Percentiles rank a stretch among this genome's conserved stretches.
These are phyloP conservation scores for Penicillium fimorum DNA, from an alignment of 495 filamentous ascomycete species.

Conservation along the genomic window DNA sequence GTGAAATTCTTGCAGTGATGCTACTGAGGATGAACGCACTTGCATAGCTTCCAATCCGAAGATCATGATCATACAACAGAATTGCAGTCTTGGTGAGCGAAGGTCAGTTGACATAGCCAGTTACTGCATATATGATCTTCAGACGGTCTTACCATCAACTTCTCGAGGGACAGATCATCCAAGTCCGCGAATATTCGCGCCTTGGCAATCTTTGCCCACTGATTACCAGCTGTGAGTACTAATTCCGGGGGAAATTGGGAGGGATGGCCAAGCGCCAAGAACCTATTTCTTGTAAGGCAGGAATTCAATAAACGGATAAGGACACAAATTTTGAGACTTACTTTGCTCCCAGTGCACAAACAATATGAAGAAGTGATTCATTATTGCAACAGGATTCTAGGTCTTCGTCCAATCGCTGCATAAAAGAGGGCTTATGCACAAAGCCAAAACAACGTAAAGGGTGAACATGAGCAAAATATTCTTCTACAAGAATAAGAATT, in stretches of 20 bases:
- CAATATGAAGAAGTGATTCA: constrained; percentile 23
- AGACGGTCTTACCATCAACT: constrained; percentile 20
- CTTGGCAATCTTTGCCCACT: constrained; percentile 28
- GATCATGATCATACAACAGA: constrained; percentile 26
- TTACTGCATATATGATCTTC: neutral
- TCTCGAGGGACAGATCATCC: constrained; percentile 24
- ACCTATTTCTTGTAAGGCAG: constrained; percentile 3
- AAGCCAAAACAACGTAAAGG: constrained; percentile 28
- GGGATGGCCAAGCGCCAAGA: constrained; percentile 13
- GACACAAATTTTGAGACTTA: neutral
- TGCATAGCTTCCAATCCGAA: constrained; percentile 26
- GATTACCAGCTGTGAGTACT: constrained; percentile 21
- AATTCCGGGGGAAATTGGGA: constrained; percentile 9
- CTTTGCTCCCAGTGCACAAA: constrained; percentile 31
- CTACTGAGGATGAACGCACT: constrained; percentile 26
- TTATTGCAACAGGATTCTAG: constrained; percentile 12
- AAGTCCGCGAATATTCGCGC: constrained; percentile 23
- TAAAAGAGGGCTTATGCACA: constrained; percentile 29
- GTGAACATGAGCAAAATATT: constrained; percentile 31
- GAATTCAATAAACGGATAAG: neutral
- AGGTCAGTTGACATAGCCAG: neutral
- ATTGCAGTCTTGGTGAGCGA: constrained; percentile 18
- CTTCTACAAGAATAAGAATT: constrained; percentile 18
- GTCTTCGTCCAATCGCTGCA: constrained; percentile 26
- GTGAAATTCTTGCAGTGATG: constrained; percentile 25